These are phyloP conservation scores for Solanum clarkiae DNA, from an alignment of 257 asterid genomes.

Conservation along the genomic window DNA sequence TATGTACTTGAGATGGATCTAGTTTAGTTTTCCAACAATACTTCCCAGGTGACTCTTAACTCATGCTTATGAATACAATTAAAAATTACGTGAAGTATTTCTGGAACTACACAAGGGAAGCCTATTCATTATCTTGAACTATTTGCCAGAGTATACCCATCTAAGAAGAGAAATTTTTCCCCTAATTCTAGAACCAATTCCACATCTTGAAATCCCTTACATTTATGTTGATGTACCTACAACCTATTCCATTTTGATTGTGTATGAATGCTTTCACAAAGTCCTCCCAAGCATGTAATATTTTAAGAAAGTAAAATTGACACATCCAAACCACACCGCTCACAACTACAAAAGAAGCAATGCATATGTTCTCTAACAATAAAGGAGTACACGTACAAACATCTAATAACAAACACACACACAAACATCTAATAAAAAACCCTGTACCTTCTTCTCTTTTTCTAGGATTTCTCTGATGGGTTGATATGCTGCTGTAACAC, in stretches of 20 bases:
- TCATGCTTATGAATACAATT: not conserved
- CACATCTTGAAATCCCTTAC: not conserved
- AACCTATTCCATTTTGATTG: not conserved
- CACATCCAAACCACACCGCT: not conserved
- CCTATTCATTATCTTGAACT: not conserved
- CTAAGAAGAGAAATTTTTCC: not conserved
- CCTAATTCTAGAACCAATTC: not conserved
- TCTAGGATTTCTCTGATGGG: constrained; percentile 85
- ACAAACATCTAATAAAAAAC: not conserved
- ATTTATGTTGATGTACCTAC: not conserved
- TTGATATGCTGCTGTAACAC: constrained; percentile 88
- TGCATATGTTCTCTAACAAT: not conserved
- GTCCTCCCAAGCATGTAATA: not conserved
- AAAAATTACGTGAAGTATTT: not conserved
- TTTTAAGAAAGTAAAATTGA: not conserved
- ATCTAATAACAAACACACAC: not conserved
- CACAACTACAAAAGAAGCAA: not conserved
- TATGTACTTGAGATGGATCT: not conserved
- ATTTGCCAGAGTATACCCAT: not conserved
- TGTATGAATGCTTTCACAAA: not conserved
- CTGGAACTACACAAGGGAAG: not conserved
- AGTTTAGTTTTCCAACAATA: not conserved
- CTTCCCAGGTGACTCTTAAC: not conserved
- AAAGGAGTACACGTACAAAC: not conserved
- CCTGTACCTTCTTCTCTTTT: constrained; percentile 68